phyloP scores from a whole-genome alignment of 768 basidiomycete species.

The Leucosporidium scottii region DNA sequence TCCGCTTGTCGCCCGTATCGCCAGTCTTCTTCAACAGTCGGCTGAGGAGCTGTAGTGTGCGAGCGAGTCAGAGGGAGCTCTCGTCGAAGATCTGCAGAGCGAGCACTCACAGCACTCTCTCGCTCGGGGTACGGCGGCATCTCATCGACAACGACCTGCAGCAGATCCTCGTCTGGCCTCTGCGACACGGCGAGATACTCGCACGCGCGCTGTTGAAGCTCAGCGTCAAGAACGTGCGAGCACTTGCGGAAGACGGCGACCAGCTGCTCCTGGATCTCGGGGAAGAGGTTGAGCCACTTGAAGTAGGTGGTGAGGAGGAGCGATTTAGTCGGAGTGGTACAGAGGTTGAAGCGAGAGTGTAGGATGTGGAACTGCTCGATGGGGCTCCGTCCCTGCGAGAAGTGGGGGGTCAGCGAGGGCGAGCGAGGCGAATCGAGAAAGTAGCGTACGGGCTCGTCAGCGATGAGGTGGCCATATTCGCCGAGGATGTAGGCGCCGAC shows the following conservation, averaged over 20 bases:
- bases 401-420: no score
- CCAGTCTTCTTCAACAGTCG: slow-evolving; percentile 81
- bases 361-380: slow-evolving; percentile 86
- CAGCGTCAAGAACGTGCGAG: slow-evolving; percentile 92
- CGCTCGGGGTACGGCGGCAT: slow-evolving; percentile 98
- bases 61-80: not conserved
- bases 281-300: slow-evolving; percentile 99
- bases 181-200: slow-evolving; percentile 87
- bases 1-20: slow-evolving; percentile 89
- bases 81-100: no score
- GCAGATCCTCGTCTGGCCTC: slow-evolving; percentile 76
- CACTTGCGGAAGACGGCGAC: slow-evolving; percentile 93
- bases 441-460: slow-evolving; percentile 72
- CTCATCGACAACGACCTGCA: slow-evolving; percentile 93
- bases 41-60: slow-evolving; percentile 47
- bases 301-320: slow-evolving; percentile 93
- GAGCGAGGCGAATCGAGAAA: not conserved
- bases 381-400: slow-evolving; percentile 55
- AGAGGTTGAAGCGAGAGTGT: slow-evolving; percentile 92
- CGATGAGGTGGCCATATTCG: slow-evolving; percentile 96
- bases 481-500: slow-evolving; percentile 95
- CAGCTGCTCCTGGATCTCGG: slow-evolving; percentile 91
- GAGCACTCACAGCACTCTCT: slow-evolving; percentile 62
- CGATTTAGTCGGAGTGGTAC: slow-evolving; percentile 81
- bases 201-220: slow-evolving; percentile 96